Base-by-base conservation (phyloP, 1,284 basidiomycete genomes). In the Mycosarcoma mackinlayi region DNA sequence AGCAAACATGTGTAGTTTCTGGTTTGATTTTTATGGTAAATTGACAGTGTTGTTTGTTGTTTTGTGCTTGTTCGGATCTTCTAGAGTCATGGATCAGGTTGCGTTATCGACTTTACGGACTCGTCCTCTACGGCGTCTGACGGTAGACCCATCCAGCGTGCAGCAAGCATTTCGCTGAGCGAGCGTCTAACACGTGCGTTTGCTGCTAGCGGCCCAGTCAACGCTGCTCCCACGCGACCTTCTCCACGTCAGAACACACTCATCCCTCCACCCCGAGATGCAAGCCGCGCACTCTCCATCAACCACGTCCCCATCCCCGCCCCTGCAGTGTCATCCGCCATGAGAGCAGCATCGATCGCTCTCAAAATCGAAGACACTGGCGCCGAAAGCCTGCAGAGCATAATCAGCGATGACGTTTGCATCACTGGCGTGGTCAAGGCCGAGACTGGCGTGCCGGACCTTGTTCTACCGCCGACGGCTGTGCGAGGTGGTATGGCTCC, bases 371-470 rank as follows among this genome's bases (percentile, higher is more conserved):
- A 44, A 24, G 18, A 30, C 18, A 44, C 6, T 3, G 37, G 24
- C 10, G n/a, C 21, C n/a, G n/a, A n/a, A n/a, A n/a, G n/a, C n/a
- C n/a, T n/a, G n/a, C n/a, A n/a, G n/a, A n/a, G n/a, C n/a, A n/a
- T n/a, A n/a, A n/a, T n/a, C n/a, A n/a, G n/a, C n/a, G 49, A 51
- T 16, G 51, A 54, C 5, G 19, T 54, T n/a, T 37, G 51, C 25
- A 38, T 54, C 28, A 33, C 39, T 1, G 41, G 24, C 1, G 41
- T 54, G 6, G 51, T 54, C 41, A 54, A 54, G 24, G 51, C 51
- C 8, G 51, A 54, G 21, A 5, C 16, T 7, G 4, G 3, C 11
- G 8, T 21, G 31, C 45, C 45, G 1, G 63, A 60, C n/a, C 49
- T 55, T 16, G 63, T 50, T 24, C n/a, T n/a, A n/a, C n/a, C n/a